Percentiles rank a stretch among this genome's conserved stretches.
phyloP scores from a whole-genome alignment of 2,329 filamentous ascomycete genomes.

The Tolypocladium guangdongense region DNA sequence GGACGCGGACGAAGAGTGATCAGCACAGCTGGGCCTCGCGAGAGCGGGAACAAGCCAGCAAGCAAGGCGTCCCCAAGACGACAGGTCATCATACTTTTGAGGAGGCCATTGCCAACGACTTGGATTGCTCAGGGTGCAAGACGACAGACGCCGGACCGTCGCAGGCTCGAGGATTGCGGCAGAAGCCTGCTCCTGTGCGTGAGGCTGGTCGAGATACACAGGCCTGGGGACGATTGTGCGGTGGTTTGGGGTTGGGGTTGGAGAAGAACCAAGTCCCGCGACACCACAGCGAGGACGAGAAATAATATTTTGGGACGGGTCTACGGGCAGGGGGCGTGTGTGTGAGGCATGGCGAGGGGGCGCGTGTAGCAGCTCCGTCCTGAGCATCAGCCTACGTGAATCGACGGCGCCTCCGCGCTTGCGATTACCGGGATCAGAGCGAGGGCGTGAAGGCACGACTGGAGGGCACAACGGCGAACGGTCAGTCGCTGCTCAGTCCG shows the following conservation, averaged over 20 bases:
- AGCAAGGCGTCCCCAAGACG: conserved; percentile 10
- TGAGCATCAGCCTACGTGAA: conserved; percentile 15
- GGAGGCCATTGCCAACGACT: conserved; percentile 45
- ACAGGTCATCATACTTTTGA: conserved; percentile 41
- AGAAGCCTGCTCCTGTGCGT: conserved; percentile 11
- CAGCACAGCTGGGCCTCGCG: conserved; percentile 23
- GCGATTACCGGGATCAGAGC: conserved; percentile 18
- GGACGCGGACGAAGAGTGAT: conserved; percentile 14
- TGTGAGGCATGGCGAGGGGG: conserved; percentile 11
- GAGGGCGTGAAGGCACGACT: neutral
- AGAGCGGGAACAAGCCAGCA: conserved; percentile 19
- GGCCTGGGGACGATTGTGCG: neutral
- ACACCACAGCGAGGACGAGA: conserved; percentile 19
- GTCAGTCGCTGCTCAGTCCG: neutral
- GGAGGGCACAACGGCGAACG: neutral
- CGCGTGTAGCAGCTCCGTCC: conserved; percentile 12
- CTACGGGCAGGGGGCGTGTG: conserved; percentile 6
- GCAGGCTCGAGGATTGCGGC: conserved; percentile 13
- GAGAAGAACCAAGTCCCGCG: conserved; percentile 4
- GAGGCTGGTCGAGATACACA: conserved; percentile 1
- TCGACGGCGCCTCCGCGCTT: conserved; percentile 15
- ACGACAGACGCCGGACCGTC: conserved; percentile 21
- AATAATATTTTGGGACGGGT: conserved; percentile 28
- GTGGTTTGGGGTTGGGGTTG: conserved; percentile 3
- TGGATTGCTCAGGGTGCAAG: conserved; percentile 22